These are phyloP conservation scores for Pseudogymnoascus sp. DNA, from an alignment of 2,329 filamentous ascomycete species.

Conservation along the genomic window DNA sequence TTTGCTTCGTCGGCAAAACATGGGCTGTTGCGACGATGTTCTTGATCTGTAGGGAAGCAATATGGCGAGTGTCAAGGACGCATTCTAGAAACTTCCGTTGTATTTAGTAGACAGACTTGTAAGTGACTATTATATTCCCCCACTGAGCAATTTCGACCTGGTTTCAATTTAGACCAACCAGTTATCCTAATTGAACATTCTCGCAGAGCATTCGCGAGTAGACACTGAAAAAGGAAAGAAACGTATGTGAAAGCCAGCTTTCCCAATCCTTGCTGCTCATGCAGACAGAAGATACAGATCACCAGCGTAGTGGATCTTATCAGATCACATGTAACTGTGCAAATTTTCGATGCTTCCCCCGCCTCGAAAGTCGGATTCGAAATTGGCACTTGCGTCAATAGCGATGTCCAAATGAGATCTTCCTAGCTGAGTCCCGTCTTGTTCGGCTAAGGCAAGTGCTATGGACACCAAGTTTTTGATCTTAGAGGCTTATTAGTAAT, in stretches of 20 bases:
- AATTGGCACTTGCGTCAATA: conserved; percentile 14
- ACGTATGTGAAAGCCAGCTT: neutral
- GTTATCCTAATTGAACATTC: neutral
- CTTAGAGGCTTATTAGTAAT: neutral
- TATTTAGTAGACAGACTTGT: neutral
- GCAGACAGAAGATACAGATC: neutral
- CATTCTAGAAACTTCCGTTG: no score
- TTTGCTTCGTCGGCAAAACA: no score
- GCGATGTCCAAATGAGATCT: conserved; percentile 16
- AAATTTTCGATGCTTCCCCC: conserved; percentile 13
- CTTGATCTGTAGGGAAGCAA: no score
- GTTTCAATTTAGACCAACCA: neutral
- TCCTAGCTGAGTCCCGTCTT: neutral
- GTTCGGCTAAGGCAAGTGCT: neutral
- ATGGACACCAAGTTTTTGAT: neutral
- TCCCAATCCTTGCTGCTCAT: neutral
- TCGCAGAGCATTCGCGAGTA: neutral
- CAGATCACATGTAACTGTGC: conserved; percentile 13
- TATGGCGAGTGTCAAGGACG: no score
- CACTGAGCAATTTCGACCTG: neutral
- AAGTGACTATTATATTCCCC: neutral
- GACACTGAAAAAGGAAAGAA: no score
- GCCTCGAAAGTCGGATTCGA: conserved; percentile 15
- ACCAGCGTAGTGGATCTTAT: conserved; percentile 9
- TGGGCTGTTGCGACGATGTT: no score